A percentile compares a stretch with the other conserved stretches of the same genome.
Evolutionary conservation across 1,284 basidiomycete species (phyloP).

Genomic region (Sanghuangporus weigelae): DNA sequence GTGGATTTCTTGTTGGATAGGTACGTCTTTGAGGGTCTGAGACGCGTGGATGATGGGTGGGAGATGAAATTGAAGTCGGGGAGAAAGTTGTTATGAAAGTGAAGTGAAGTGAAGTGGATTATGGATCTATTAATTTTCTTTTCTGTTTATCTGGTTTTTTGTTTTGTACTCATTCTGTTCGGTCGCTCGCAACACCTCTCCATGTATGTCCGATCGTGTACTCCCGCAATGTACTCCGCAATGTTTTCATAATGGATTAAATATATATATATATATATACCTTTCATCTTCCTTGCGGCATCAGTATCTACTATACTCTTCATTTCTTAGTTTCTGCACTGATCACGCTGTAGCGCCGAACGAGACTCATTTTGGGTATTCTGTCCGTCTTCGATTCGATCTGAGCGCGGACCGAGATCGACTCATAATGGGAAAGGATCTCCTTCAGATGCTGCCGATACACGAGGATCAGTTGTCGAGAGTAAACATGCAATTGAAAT

Average conservation of each 20-base stretch:
- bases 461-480: no score
- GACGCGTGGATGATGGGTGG: conserved; percentile 9
- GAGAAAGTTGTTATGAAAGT: conserved; percentile 1
- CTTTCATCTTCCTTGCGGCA: no score
- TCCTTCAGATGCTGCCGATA: no score
- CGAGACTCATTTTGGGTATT: no score
- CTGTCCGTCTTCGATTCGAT: no score
- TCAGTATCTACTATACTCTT: no score
- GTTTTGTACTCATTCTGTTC: neutral
- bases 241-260: neutral
- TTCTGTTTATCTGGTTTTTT: neutral
- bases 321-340: no score
- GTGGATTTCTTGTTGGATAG: conserved; percentile 14
- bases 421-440: no score
- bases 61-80: conserved; percentile 15
- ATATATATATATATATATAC: no score
- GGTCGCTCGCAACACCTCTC: neutral
- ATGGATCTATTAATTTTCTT: conserved; percentile 22
- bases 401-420: no score
- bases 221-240: neutral
- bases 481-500: no score
- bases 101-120: neutral
- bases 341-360: no score
- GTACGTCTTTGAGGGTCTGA: conserved; percentile 11
- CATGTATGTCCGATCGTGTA: neutral